Evolutionary conservation across 1,284 basidiomycete species (phyloP).

Genomic region (Cutaneotrichosporon dermatis): DNA sequence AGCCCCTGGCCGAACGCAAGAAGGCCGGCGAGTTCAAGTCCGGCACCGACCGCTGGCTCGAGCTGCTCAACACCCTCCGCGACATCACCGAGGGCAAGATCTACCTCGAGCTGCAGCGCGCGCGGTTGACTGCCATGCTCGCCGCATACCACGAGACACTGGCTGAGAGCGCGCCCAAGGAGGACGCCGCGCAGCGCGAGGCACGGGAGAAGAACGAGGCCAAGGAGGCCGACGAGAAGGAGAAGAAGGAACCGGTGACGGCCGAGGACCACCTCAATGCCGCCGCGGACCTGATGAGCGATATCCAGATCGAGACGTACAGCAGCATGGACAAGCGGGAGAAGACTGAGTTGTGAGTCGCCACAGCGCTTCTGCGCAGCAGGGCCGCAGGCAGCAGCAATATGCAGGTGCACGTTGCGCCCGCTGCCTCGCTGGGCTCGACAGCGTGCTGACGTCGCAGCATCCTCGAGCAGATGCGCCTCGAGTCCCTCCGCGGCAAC

Average conservation of each 20-base stretch:
- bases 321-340: constrained; percentile 96
- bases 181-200: constrained; percentile 6
- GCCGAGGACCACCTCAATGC: constrained; percentile 62
- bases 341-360: constrained; percentile 80
- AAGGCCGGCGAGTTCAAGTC: constrained; percentile 50
- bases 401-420: too few species aligned
- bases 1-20: constrained; percentile 56
- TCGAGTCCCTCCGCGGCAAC: constrained; percentile 70
- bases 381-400: too few species aligned
- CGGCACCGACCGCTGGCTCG: constrained; percentile 73
- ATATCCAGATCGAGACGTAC: constrained; percentile 97
- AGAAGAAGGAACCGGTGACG: constrained; percentile 47
- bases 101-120: constrained; percentile 93
- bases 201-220: constrained; percentile 11
- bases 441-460: constrained; percentile 17
- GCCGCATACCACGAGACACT: constrained; percentile 76
- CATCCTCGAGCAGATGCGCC: constrained; percentile 95
- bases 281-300: constrained; percentile 84
- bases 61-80: constrained; percentile 81
- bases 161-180: constrained; percentile 41
- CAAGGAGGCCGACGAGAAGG: constrained; percentile 37
- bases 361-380: too few species aligned
- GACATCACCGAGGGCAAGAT: constrained; percentile 97
- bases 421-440: too few species aligned
- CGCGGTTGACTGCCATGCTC: constrained; percentile 81